phyloP scores from a whole-genome alignment of 805 yeast genomes.

The Ogataea thermomethanolica region DNA sequence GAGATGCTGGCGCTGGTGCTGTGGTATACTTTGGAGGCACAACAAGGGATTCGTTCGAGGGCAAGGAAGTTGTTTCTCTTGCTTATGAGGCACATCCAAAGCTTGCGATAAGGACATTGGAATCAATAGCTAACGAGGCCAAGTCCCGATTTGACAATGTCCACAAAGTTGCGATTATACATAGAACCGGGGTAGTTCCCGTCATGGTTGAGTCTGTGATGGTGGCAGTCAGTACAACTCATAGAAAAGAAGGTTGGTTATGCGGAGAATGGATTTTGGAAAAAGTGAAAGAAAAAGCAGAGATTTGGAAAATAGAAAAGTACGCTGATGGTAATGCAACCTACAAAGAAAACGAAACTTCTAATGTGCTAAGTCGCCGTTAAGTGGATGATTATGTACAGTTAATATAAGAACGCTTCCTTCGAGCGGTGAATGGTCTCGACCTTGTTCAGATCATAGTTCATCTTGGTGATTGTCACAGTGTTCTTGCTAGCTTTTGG shows the following conservation, averaged over 20 bases:
- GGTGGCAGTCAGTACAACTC: constrained; percentile 43
- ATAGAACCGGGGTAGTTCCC: constrained; percentile 47
- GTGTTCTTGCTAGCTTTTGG: constrained; percentile 44
- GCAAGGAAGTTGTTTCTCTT: constrained; percentile 37
- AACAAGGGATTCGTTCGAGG: constrained; percentile 43
- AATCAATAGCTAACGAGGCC: constrained; percentile 35
- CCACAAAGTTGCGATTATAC: constrained; percentile 39
- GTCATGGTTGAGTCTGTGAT: constrained; percentile 44
- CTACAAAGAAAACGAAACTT: constrained; percentile 45
- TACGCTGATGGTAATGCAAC: constrained; percentile 37
- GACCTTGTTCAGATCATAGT: constrained; percentile 49
- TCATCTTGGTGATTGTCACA: constrained; percentile 54
- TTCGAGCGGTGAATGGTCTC: constrained; percentile 53
- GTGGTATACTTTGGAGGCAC: constrained; percentile 48
- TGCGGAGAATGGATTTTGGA: constrained; percentile 45
- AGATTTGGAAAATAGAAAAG: constrained; percentile 50
- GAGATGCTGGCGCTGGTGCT: constrained; percentile 44
- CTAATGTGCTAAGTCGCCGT: constrained; percentile 14
- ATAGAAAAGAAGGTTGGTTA: constrained; percentile 46
- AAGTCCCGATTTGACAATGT: constrained; percentile 29
- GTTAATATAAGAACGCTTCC: constrained; percentile 39
- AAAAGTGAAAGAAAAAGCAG: constrained; percentile 40
- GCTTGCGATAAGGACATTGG: constrained; percentile 40
- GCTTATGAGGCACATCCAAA: constrained; percentile 45
- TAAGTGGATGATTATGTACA: constrained; percentile 10